Conservation (phyloP, 2,329 filamentous ascomycete genomes). For the Talaromyces sp. region DNA sequence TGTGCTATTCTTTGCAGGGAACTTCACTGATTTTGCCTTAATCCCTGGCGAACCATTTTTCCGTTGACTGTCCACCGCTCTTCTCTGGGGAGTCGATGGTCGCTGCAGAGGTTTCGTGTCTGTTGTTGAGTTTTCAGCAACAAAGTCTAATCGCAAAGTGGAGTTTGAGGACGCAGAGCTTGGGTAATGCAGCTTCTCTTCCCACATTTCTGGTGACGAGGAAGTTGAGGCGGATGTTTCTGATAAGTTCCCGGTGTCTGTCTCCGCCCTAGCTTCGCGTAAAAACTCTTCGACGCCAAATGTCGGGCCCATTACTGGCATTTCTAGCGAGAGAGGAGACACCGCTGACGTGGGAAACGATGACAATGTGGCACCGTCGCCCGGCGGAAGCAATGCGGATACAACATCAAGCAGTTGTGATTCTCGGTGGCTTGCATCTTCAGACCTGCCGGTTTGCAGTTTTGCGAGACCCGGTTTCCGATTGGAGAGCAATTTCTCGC, state of each 20-base stretch:
- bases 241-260: background rate
- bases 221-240: constrained; percentile 26
- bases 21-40: background rate
- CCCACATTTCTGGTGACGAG: constrained; percentile 17
- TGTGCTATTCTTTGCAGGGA: background rate
- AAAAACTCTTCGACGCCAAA: constrained; percentile 16
- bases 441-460: background rate
- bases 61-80: constrained; percentile 21
- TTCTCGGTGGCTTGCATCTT: constrained; percentile 12
- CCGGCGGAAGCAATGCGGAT: background rate
- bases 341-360: constrained; percentile 22
- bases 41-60: background rate
- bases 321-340: constrained; percentile 23
- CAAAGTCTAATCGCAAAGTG: constrained; percentile 1
- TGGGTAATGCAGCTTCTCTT: background rate
- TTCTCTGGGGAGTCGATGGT: constrained; percentile 20
- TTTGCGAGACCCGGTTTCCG: background rate
- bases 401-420: background rate
- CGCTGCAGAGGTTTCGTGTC: background rate
- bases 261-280: background rate
- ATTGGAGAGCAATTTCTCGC: background rate
- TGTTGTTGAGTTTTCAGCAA: background rate
- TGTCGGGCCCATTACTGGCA: constrained; percentile 7
- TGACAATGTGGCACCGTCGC: constrained; percentile 22
- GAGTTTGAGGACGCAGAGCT: constrained; percentile 14